These are phyloP conservation scores for Oryza rufipogon DNA, from an alignment of 176 grass and related monocot species.

Conservation along the genomic window DNA sequence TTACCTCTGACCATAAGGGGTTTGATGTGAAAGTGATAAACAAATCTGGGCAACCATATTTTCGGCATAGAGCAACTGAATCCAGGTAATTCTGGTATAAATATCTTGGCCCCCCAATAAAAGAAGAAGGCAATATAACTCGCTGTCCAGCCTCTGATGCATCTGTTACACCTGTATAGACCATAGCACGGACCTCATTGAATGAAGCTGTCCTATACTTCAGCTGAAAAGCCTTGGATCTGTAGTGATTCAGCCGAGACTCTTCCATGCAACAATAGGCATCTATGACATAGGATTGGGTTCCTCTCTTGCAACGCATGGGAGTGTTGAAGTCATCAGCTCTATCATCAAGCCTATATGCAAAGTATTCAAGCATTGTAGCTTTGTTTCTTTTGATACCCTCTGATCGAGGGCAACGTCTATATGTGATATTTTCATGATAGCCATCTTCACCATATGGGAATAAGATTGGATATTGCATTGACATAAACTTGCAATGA, in stretches of 20 bases:
- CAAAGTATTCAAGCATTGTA: too few relatives aligned
- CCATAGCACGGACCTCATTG: rapidly evolving
- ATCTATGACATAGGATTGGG: background rate
- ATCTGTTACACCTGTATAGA: background rate
- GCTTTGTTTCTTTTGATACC: too few relatives aligned
- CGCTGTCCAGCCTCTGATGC: background rate
- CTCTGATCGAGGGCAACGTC: too few relatives aligned
- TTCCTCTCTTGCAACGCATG: background rate
- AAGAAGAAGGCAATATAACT: background rate
- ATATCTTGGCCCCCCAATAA: background rate
- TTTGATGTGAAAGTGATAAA: background rate
- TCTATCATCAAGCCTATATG: background rate
- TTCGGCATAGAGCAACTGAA: background rate
- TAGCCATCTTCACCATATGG: too few relatives aligned
- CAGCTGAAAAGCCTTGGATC: background rate
- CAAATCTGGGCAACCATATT: background rate
- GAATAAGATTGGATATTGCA: too few relatives aligned
- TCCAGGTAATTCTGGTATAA: background rate
- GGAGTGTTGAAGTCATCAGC: background rate
- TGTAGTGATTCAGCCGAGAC: background rate
- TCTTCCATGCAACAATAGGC: background rate
- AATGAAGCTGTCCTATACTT: background rate
- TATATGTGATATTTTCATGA: too few relatives aligned
- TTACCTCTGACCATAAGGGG: background rate
- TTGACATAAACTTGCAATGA: too few relatives aligned